A percentile compares a stretch with the other conserved stretches of the same genome.
These are phyloP conservation scores for Leccinum incarnatum DNA, from an alignment of 768 basidiomycete genomes.

Conservation along the genomic window DNA sequence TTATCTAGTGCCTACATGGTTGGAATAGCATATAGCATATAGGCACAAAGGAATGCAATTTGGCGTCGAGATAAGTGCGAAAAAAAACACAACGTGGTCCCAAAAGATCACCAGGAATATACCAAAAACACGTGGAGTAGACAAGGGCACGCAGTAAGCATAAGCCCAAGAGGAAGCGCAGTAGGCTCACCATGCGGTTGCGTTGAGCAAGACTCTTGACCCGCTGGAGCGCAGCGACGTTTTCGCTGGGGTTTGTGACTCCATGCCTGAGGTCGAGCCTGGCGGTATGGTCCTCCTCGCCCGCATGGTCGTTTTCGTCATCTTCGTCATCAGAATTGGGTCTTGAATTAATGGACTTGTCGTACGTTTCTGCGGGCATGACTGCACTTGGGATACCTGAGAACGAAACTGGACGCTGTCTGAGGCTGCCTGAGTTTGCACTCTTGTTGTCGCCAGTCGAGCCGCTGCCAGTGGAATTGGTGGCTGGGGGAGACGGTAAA, in stretches of 20 bases:
- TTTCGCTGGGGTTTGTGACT: slow-evolving; percentile 46
- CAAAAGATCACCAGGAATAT: slow-evolving; percentile 17
- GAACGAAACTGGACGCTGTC: slow-evolving; percentile 33
- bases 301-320: slow-evolving; percentile 46
- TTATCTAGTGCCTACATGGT: slow-evolving; percentile 60
- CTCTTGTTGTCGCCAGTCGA: slow-evolving; percentile 63
- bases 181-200: slow-evolving; percentile 62
- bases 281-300: slow-evolving; percentile 66
- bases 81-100: background rate
- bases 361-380: slow-evolving; percentile 42
- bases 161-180: slow-evolving; percentile 17
- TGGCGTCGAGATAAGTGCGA: slow-evolving; percentile 1
- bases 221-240: slow-evolving; percentile 58
- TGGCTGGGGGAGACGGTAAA: slow-evolving; percentile 79
- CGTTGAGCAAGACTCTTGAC: slow-evolving; percentile 69
- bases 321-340: slow-evolving; percentile 44
- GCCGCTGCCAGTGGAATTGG: slow-evolving; percentile 81
- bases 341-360: slow-evolving; percentile 33
- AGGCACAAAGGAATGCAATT: slow-evolving; percentile 8
- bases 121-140: slow-evolving; percentile 32
- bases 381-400: slow-evolving; percentile 27
- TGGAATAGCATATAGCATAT: slow-evolving; percentile 28
- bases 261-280: slow-evolving; percentile 40
- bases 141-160: slow-evolving; percentile 27
- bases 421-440: slow-evolving; percentile 39